Base-by-base conservation (phyloP, 1,284 basidiomycete genomes). In the Microbotryum lychnidis-dioicae region DNA sequence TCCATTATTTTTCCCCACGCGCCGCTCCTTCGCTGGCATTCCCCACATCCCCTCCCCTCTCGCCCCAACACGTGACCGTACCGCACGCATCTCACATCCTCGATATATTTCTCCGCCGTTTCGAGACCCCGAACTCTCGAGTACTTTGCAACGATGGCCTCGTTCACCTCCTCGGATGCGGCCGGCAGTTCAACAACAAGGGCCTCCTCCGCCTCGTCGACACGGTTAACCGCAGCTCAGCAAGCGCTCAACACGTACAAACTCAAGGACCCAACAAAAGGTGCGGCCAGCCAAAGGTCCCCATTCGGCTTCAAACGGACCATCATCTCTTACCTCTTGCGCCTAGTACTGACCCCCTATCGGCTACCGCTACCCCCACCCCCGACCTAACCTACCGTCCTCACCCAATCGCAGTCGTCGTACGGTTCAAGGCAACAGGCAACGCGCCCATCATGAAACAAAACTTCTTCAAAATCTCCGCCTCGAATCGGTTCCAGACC, bases 381-480 rank as follows among this genome's bases (percentile, higher is more conserved):
- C 49, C 56, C 50, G n/a, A 29, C 37, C 50, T 42, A 31, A 29
- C 37, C 50, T 42, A 31, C 23, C 23, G 23, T 23, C 29, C 29
- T 18, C 48, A 33, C n/a, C 18, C 21, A 14, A 18, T n/a, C 21
- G 6, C 74, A 97, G 93, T 97, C 58, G 87, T 97, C 61, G 91
- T 98, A 10, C 85, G 91, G 47, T 98, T 97, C 84, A 97, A 96
- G 74, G 92, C 93, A 1, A 91, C 96, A n/a, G 94, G 94, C 50
- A 93, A 93, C 69, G 93, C 93, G 0, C 94, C 94, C 1, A 93
- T 97, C 71, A 96, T 97, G 92, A 94, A 89, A 78, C 89, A 94
- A 78, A 97, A 97, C 77, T 89, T 94, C 74, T 97, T 92, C 83
- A 94, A 94, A 79, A 94, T 97, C 70, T 93, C 91, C 0, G 89